Evolutionary conservation across 345 rosid species (phyloP), one percentile per base, ranked within the genome.

Genomic region (Eucalyptus caleyi): DNA sequence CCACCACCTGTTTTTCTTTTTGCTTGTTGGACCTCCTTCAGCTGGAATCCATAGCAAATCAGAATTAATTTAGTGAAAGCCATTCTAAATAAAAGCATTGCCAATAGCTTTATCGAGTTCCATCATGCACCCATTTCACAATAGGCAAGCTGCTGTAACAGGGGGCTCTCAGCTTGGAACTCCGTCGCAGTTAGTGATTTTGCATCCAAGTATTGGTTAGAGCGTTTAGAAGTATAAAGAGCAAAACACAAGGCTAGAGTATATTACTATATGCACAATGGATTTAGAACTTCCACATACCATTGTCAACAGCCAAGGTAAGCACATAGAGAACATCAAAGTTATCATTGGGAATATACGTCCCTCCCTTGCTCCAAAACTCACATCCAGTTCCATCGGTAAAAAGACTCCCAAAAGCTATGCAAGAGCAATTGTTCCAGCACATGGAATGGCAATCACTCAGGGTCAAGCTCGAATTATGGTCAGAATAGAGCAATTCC

Each of bases 351-450:
- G 90, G 90, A 49, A 51, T 34, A 90, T 93, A 95, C 45, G 88
- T 87, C 44, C 93, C 90, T 30, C 93, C 94, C 50, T 87, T 69
- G 26, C 86, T 87, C 96, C 96, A 95, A 82, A 93, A 94, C 87
- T 88, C 90, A 86, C 95, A 96, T 42, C 94, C 95, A 16, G 88
- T 90, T 40, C 93, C 96, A 87, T 93, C 91, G 6, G 45, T 8
- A 30, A 87, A 56, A 32, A 50, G 83, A 88, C 90, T 44, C 59
- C 65, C 89, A 69, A 92, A 95, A 24, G 95, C 96, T 50, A 91
- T 80, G 89, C 97, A 95, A 19, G 93, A 89, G 91, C 96, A 94
- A 89, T 95, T 94, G 87, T 88, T 93, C 96, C 96, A 95, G 94
- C 96, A 95, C 86, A 89, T 89, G 49, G 92, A 91, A 88, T 93